phyloP scores from a whole-genome alignment of 1,284 basidiomycete genomes.

The Peniophora sp. region DNA sequence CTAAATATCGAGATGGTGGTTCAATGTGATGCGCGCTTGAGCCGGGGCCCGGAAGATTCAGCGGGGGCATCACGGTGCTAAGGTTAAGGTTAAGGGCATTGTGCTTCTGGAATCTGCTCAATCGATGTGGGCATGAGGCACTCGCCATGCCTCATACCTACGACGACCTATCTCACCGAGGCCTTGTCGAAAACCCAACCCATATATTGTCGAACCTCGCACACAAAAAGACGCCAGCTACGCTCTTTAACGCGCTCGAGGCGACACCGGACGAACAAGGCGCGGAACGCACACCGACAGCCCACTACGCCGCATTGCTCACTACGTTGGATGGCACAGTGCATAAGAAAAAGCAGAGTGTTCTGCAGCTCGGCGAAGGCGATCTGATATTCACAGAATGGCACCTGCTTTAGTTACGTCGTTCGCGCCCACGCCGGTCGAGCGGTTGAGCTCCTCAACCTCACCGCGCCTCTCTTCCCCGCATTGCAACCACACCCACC shows the following conservation, averaged over 20 bases:
- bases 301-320: constrained; percentile 84
- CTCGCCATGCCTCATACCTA: neutral
- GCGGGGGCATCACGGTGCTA: too few relatives aligned
- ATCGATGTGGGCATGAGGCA: too few relatives aligned
- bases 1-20: too few relatives aligned
- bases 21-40: too few relatives aligned
- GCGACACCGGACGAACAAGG: constrained; percentile 78
- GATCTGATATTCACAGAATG: constrained; percentile 82
- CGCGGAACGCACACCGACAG: constrained; percentile 65
- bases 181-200: constrained; percentile 83
- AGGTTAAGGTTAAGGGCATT: too few relatives aligned
- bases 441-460: constrained; percentile 63
- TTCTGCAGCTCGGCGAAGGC: constrained; percentile 60
- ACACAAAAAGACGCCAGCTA: constrained; percentile 89
- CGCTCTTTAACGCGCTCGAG: constrained; percentile 85
- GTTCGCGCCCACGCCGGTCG: constrained; percentile 69
- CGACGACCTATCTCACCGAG: constrained; percentile 29
- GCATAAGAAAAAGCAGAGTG: constrained; percentile 53
- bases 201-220: constrained; percentile 76
- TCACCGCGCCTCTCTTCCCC: constrained; percentile 76
- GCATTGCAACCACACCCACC: constrained; percentile 56
- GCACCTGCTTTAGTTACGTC: constrained; percentile 79
- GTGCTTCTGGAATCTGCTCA: too few relatives aligned
- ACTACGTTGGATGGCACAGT: constrained; percentile 73
- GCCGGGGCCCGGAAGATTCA: too few relatives aligned